phyloP scores from a whole-genome alignment of 1,284 basidiomycete genomes.

The Cystobasidium slooffiae region DNA sequence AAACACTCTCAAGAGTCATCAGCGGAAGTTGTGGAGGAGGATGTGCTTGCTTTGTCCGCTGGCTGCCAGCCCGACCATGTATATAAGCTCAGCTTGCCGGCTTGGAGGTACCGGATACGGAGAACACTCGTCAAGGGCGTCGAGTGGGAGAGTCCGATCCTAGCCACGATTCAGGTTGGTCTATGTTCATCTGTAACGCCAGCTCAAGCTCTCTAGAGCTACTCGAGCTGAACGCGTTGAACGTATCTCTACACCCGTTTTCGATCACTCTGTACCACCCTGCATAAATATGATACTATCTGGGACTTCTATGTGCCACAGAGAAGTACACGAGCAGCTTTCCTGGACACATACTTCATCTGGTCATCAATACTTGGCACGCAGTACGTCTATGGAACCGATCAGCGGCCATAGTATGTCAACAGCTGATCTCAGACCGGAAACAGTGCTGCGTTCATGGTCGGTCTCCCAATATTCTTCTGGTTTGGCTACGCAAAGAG shows the following conservation, averaged over 20 bases:
- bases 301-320: conserved; percentile 52
- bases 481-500: conserved; percentile 79
- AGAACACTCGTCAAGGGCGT: conserved; percentile 66
- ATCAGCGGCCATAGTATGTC: background rate
- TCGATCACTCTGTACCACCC: background rate
- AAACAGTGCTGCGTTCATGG: conserved; percentile 77
- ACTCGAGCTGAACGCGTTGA: no score
- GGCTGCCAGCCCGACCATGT: conserved; percentile 61
- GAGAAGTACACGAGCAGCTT: conserved; percentile 68
- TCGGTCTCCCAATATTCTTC: conserved; percentile 79
- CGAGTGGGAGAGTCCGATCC: conserved; percentile 67
- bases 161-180: conserved; percentile 74
- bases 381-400: conserved; percentile 59
- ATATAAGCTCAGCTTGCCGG: conserved; percentile 68
- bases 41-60: conserved; percentile 39
- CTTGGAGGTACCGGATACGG: conserved; percentile 72
- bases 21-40: conserved; percentile 7
- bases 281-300: no score
- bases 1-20: background rate
- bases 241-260: background rate
- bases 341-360: conserved; percentile 84
- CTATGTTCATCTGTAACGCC: background rate
- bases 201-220: no score
- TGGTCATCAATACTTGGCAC: conserved; percentile 79
- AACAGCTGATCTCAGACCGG: background rate